Conservation (phyloP, 441 rosid species). For the Mallotus repandus region DNA sequence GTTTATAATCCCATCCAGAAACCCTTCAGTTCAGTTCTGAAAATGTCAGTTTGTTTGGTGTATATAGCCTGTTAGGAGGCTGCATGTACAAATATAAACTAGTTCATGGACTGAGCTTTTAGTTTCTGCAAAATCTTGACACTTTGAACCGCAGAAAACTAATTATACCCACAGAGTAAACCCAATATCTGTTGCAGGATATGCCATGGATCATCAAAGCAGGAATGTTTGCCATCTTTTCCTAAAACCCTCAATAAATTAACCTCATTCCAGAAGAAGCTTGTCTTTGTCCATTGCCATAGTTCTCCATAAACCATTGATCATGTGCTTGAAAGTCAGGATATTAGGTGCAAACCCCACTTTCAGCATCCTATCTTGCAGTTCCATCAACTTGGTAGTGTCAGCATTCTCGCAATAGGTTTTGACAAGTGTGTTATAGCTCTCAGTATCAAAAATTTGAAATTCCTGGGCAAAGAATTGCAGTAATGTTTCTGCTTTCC, state of each 20-base stretch:
- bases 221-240: not conserved
- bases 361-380: constrained; percentile 67
- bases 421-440: constrained; percentile 53
- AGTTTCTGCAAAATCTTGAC: too few species aligned
- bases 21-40: too few species aligned
- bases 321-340: constrained; percentile 53
- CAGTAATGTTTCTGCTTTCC: constrained; percentile 58
- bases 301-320: constrained; percentile 39
- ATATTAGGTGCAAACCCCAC: constrained; percentile 66
- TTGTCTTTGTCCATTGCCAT: constrained; percentile 17
- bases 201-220: not conserved
- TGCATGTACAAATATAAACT: too few species aligned
- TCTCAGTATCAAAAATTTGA: constrained; percentile 52
- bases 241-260: not conserved
- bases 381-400: constrained; percentile 42
- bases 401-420: constrained; percentile 40
- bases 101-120: too few species aligned
- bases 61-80: too few species aligned
- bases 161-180: not conserved
- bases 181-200: not conserved
- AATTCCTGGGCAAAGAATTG: constrained; percentile 55
- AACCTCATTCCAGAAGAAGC: constrained; percentile 17
- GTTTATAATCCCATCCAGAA: not conserved
- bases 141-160: too few species aligned
- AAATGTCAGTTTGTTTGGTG: too few species aligned